phyloP scores from a whole-genome alignment of 805 yeast genomes.

The Ogataea methylovora region DNA sequence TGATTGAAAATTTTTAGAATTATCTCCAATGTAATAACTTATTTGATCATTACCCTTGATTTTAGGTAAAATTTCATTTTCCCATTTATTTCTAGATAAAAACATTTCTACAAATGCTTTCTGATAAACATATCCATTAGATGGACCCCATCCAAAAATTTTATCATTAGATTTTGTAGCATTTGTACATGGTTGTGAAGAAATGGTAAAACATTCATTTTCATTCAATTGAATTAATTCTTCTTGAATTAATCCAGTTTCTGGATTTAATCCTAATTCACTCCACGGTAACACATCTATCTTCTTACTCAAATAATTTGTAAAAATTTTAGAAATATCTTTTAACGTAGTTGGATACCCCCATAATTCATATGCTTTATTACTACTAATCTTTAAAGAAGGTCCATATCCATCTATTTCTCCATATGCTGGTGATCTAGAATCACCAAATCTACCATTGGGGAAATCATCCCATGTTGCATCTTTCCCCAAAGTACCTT shows the following conservation, averaged over 20 bases:
- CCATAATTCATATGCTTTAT: conserved; percentile 69
- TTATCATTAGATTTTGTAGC: conserved; percentile 73
- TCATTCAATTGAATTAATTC: conserved; percentile 74
- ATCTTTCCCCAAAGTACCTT: conserved; percentile 77
- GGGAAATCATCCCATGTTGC: conserved; percentile 98
- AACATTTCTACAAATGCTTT: conserved; percentile 91
- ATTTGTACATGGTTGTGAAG: conserved; percentile 94
- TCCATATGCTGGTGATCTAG: conserved; percentile 94
- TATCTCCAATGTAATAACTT: conserved; percentile 71
- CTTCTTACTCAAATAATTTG: conserved; percentile 65
- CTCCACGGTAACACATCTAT: conserved; percentile 87
- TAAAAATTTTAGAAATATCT: conserved; percentile 63
- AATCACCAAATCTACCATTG: conserved; percentile 92
- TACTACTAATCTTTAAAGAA: conserved; percentile 64
- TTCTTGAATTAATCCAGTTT: conserved; percentile 89
- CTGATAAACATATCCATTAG: conserved; percentile 81
- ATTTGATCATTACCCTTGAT: conserved; percentile 43
- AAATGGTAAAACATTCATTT: conserved; percentile 73
- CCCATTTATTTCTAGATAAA: conserved; percentile 69
- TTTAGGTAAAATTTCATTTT: conserved; percentile 40
- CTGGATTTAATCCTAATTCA: conserved; percentile 77
- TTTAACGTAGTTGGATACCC: conserved; percentile 56
- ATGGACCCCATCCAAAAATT: conserved; percentile 97
- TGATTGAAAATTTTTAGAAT: conserved; percentile 48
- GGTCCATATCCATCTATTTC: conserved; percentile 98